Conservation (phyloP, 1,284 basidiomycete species). For the Acaromyces ingoldii region DNA sequence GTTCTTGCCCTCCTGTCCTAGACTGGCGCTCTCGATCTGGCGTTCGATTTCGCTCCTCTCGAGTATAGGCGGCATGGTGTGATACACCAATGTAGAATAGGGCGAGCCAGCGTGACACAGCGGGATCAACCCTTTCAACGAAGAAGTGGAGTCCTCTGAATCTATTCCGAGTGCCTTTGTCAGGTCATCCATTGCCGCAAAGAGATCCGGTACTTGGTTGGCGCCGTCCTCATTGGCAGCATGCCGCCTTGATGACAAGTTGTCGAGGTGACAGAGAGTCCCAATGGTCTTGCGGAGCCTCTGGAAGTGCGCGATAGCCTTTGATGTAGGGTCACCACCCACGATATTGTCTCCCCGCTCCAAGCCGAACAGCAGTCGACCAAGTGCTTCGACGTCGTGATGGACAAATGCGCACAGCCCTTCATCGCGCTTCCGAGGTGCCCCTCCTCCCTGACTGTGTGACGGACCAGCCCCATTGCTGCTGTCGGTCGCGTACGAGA, state of each 20-base stretch:
- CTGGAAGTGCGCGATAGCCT: neutral
- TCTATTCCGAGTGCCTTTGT: neutral
- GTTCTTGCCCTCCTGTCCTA: neutral
- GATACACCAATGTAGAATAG: neutral
- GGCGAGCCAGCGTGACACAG: neutral
- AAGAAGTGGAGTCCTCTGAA: neutral
- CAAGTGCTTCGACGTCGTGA: neutral
- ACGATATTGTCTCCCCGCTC: neutral
- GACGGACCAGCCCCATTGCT: neutral
- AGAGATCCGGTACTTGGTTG: neutral
- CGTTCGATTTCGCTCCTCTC: no score
- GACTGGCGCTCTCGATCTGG: no score
- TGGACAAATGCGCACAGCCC: neutral
- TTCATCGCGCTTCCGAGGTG: neutral
- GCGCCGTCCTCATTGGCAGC: no score
- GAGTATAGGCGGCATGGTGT: neutral
- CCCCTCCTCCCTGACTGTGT: no score
- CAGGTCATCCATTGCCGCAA: constrained; percentile 4
- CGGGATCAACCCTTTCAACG: neutral
- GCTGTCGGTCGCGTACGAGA: constrained; percentile 5
- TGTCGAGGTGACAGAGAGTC: neutral
- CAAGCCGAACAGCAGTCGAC: neutral
- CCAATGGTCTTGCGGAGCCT: neutral
- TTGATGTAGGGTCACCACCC: no score
- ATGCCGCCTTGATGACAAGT: no score